These are phyloP conservation scores for Coemansia sp. DNA, from an alignment of 192 early-diverging fungal species.

Conservation along the genomic window DNA sequence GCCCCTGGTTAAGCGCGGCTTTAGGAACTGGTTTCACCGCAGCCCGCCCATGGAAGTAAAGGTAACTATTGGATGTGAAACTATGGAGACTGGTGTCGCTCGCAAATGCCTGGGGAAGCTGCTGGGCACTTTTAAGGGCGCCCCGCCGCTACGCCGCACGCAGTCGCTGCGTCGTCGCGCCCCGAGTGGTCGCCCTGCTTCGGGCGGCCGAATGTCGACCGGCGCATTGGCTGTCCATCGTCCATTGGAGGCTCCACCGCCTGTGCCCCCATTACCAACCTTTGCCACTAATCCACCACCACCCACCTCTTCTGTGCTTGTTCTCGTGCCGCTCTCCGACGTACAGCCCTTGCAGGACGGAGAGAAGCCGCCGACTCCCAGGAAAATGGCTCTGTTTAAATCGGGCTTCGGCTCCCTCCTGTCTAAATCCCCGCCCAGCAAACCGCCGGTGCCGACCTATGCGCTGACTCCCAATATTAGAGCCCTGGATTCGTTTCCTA, in stretches of 20 bases:
- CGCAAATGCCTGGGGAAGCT: neutral
- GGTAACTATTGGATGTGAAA: slow-evolving; percentile 16
- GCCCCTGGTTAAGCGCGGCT: slow-evolving; percentile 13
- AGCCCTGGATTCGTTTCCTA: neutral
- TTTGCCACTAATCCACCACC: neutral
- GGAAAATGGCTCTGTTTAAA: slow-evolving; percentile 21
- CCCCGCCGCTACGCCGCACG: neutral
- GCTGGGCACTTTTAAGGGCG: neutral
- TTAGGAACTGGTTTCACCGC: slow-evolving; percentile 42
- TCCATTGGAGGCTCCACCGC: neutral
- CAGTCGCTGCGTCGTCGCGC: too few relatives aligned
- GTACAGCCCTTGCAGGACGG: too few relatives aligned
- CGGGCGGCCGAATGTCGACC: too few relatives aligned
- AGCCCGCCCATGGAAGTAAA: neutral
- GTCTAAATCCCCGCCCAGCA: neutral
- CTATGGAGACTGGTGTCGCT: neutral
- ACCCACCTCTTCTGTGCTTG: neutral
- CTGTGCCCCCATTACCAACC: neutral
- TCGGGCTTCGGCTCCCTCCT: slow-evolving; percentile 33
- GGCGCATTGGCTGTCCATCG: too few relatives aligned
- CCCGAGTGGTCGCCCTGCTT: too few relatives aligned
- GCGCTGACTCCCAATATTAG: neutral
- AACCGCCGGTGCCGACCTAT: neutral
- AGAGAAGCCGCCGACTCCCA: neutral
- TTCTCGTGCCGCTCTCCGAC: neutral